A percentile compares a stretch with the other conserved stretches of the same genome.
phyloP scores from a whole-genome alignment of 2,329 filamentous ascomycete genomes.

The Penicillium crustosum region DNA sequence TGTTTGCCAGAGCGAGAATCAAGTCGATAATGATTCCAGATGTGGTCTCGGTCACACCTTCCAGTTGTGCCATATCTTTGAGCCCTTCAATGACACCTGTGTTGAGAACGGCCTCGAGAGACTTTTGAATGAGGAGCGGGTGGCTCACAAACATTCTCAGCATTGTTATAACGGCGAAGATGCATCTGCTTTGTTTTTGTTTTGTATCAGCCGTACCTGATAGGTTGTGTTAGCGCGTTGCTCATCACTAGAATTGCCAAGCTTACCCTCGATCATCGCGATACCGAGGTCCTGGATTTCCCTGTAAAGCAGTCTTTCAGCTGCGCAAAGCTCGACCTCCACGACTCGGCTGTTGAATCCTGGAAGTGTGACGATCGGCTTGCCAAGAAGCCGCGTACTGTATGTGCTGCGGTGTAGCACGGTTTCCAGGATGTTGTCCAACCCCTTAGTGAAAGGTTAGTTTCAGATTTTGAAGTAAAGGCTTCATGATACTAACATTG shows the following conservation, averaged over 20 bases:
- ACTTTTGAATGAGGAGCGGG: constrained; percentile 48
- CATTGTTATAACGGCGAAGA: constrained; percentile 50
- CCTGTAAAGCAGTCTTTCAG: background rate
- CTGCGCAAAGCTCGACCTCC: background rate
- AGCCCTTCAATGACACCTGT: constrained; percentile 45
- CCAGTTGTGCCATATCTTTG: constrained; percentile 30
- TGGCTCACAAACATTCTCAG: constrained; percentile 55
- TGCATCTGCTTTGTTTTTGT: constrained; percentile 38
- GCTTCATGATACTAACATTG: constrained; percentile 11
- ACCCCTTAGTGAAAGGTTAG: background rate
- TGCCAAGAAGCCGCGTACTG: background rate
- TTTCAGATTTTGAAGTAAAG: background rate
- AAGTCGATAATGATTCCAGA: background rate
- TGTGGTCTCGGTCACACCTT: constrained; percentile 11
- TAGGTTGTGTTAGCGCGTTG: constrained; percentile 30
- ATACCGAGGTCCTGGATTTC: background rate
- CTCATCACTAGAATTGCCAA: no score
- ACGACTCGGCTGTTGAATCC: background rate
- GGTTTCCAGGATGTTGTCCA: background rate
- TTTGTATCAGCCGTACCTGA: background rate
- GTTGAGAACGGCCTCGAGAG: constrained; percentile 48
- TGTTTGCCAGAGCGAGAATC: background rate
- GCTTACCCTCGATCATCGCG: constrained; percentile 24
- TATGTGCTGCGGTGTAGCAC: constrained; percentile 1
- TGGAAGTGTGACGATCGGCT: background rate